Conservation (phyloP, 768 basidiomycete species). For the Hebeloma cylindrosporum region DNA sequence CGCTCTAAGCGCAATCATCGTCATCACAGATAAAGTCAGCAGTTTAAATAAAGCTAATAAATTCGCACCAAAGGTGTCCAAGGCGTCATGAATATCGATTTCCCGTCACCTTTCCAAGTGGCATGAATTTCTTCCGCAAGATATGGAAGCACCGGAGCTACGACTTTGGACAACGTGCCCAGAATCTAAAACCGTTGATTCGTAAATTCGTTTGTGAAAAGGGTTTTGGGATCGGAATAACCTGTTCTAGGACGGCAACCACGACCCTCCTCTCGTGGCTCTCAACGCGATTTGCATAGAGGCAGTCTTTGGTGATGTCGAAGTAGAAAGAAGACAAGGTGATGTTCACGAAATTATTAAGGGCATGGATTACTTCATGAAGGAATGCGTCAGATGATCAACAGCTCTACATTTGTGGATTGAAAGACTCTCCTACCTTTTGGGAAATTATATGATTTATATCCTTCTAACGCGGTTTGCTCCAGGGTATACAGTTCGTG, state of each 20-base stretch:
- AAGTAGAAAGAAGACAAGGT: constrained; percentile 91
- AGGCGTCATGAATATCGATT: constrained; percentile 68
- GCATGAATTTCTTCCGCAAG: constrained; percentile 86
- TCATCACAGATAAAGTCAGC: background rate
- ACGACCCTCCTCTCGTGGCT: constrained; percentile 61
- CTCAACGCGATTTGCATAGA: constrained; percentile 68
- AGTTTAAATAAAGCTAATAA: background rate
- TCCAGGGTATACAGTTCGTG: constrained; percentile 79
- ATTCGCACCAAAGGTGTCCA: constrained; percentile 69
- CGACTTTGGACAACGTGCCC: constrained; percentile 60
- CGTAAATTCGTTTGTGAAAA: background rate
- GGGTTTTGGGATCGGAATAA: constrained; percentile 23
- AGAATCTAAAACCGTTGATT: constrained; percentile 50
- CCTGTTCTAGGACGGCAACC: constrained; percentile 71
- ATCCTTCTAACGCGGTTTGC: constrained; percentile 61
- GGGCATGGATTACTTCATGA: constrained; percentile 60
- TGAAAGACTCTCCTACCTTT: constrained; percentile 51
- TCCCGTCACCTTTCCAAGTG: constrained; percentile 33
- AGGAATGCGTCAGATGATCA: background rate
- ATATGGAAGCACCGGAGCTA: constrained; percentile 88
- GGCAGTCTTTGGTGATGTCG: constrained; percentile 84
- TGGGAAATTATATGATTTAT: constrained; percentile 75
- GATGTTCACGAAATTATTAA: constrained; percentile 78
- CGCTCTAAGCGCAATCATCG: constrained; percentile 44
- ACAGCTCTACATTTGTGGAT: background rate